These are phyloP conservation scores for Flagelloscypha sp. DNA, from an alignment of 768 basidiomycete species.

Conservation along the genomic window DNA sequence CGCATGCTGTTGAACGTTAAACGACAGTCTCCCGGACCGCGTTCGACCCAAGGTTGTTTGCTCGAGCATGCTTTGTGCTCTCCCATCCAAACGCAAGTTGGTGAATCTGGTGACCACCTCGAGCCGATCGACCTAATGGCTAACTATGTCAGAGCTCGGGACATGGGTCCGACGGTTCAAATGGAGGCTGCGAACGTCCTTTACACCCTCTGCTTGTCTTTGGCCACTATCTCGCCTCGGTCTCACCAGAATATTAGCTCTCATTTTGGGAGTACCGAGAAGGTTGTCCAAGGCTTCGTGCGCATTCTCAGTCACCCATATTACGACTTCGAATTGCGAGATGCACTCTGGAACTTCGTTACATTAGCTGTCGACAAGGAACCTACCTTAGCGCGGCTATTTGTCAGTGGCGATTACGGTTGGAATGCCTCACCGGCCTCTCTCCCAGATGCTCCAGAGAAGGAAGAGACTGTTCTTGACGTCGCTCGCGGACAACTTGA, in stretches of 20 bases:
- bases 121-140: conserved; percentile 75
- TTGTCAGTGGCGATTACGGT: conserved; percentile 69
- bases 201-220: conserved; percentile 57
- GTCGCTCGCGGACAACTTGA: conserved; percentile 59
- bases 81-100: conserved; percentile 45
- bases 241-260: conserved; percentile 68
- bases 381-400: conserved; percentile 74
- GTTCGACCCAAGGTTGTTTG: conserved; percentile 36
- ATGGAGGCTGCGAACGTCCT: conserved; percentile 60
- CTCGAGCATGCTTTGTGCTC: conserved; percentile 73
- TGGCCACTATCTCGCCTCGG: conserved; percentile 50
- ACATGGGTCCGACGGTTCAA: conserved; percentile 52
- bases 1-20: conserved; percentile 62
- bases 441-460: conserved; percentile 25
- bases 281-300: conserved; percentile 57
- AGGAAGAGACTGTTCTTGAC: conserved; percentile 51
- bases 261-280: conserved; percentile 71
- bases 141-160: conserved; percentile 55
- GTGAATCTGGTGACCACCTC: conserved; percentile 40
- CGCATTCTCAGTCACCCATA: conserved; percentile 73
- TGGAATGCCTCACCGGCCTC: conserved; percentile 26
- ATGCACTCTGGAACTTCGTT: conserved; percentile 79
- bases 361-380: conserved; percentile 76
- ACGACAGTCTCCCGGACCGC: conserved; percentile 38
- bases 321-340: conserved; percentile 64